Evolutionary conservation across 345 rosid species (phyloP).

Genomic region (Citrus sp.): DNA sequence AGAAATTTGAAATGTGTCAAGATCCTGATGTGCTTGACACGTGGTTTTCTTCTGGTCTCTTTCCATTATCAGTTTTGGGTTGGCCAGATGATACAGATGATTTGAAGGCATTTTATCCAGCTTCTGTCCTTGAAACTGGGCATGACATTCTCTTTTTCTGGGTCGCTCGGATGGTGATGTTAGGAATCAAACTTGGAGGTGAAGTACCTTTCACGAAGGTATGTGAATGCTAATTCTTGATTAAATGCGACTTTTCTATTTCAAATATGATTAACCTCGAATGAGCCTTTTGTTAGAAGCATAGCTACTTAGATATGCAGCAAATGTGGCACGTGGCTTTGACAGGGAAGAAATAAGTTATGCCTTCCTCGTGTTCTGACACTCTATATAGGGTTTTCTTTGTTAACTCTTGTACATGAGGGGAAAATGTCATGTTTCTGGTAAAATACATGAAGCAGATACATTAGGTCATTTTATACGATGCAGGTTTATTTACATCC

Average conservation of each 20-base stretch:
- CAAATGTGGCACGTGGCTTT: background rate
- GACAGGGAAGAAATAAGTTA: background rate
- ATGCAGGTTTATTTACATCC: conserved; percentile 91
- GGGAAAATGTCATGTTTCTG: background rate
- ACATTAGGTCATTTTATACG: conserved; percentile 4
- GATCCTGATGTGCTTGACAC: conserved; percentile 97
- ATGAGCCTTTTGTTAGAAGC: background rate
- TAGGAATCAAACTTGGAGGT: conserved; percentile 79
- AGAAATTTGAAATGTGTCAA: conserved; percentile 67
- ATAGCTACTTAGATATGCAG: background rate
- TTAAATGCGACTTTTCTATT: background rate
- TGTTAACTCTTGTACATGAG: background rate
- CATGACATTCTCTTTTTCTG: conserved; percentile 95
- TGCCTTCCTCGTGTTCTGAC: background rate
- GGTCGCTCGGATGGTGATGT: conserved; percentile 99
- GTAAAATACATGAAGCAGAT: background rate
- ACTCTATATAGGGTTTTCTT: background rate
- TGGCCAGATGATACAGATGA: conserved; percentile 98
- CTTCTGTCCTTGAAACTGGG: conserved; percentile 92
- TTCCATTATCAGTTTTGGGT: conserved; percentile 79
- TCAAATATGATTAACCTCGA: background rate
- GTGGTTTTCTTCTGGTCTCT: conserved; percentile 98
- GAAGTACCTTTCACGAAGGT: conserved; percentile 92
- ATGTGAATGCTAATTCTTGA: conserved; percentile 8
- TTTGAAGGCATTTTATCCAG: conserved; percentile 82